Conservation (phyloP, 495 filamentous ascomycete species). For the Chlorociboria aeruginascens region DNA sequence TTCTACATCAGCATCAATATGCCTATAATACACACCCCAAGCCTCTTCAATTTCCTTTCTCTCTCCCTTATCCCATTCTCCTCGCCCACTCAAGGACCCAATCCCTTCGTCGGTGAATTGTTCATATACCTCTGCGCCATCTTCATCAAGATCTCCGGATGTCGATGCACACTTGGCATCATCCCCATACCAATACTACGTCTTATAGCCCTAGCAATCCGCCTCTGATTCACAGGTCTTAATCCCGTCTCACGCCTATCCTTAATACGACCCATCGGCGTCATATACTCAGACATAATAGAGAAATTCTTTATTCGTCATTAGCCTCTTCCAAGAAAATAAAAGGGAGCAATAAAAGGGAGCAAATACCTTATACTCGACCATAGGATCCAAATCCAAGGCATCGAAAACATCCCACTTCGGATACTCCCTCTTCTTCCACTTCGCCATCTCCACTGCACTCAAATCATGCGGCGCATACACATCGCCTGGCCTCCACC, state of each 20-base stretch:
- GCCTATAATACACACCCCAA: too few species aligned
- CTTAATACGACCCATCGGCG: constrained; percentile 73
- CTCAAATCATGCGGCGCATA: constrained; percentile 86
- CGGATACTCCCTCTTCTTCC: constrained; percentile 37
- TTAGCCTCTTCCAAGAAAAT: background rate
- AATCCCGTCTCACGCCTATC: constrained; percentile 62
- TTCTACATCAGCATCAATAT: too few species aligned
- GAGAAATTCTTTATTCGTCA: constrained; percentile 62
- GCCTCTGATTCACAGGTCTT: constrained; percentile 78
- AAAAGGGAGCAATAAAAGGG: background rate
- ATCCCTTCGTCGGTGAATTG: background rate
- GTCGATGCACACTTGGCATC: constrained; percentile 82
- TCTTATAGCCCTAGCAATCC: constrained; percentile 83
- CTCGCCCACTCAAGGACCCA: too few species aligned
- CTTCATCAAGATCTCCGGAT: constrained; percentile 69
- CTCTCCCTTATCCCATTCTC: too few species aligned
- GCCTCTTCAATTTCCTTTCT: too few species aligned
- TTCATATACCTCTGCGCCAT: background rate
- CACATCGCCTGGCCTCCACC: constrained; percentile 65
- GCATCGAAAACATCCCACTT: constrained; percentile 63
- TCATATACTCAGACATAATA: constrained; percentile 83
- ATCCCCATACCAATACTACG: constrained; percentile 79
- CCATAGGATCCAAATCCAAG: constrained; percentile 67
- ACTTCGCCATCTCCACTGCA: constrained; percentile 59
- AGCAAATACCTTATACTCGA: constrained; percentile 66